Base-by-base conservation (phyloP, 495 filamentous ascomycete genomes). In the Ramalina intermedia region DNA sequence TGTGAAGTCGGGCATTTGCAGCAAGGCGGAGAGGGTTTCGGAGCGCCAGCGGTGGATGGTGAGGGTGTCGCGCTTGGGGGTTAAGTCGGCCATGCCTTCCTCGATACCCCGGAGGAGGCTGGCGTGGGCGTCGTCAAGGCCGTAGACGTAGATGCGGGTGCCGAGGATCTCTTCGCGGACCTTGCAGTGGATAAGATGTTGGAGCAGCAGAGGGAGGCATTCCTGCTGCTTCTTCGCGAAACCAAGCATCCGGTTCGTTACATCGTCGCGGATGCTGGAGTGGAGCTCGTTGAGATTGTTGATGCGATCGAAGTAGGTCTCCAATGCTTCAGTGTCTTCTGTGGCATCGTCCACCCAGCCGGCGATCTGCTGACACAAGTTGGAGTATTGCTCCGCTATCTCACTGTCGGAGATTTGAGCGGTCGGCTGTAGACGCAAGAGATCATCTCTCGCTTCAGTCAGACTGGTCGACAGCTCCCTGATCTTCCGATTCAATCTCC, bases 261-360 rank as follows among this genome's bases (percentile, higher is more conserved):
- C 27, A 40, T 49, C 47, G 18, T 27, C 18, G 23, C 29, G 43
- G 12, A 59, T 44, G 7, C 43, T 29, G 6, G 47, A n/a, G 12
- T 50, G 57, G 27, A 54, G 8, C 16, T 54, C 50, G 13, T 53
- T 41, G 8, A 45, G 29, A 11, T 40, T 36, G 12, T 46, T 45
- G 4, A 53, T 18, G 4, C 39, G 35, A 1, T 48, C 51, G n/a
- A 59, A 35, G n/a, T 50, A 37, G 6, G 40, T 48, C 37, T 59
- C 54, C 18, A 59, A 33, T 14, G 26, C 17, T 18, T 53, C 35
- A 6, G 51, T 20, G 16, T 59, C 54, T 17, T 59, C 48, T 1
- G 54, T 51, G 17, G 45, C 41, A 14, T 59, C 54, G 33, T 54
- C 54, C 4, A 59, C 41, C 57, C 57, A 59, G 4, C 51, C 41